Evolutionary conservation across 768 basidiomycete genomes (phyloP).

Genomic region (Mycena sanguinolenta): DNA sequence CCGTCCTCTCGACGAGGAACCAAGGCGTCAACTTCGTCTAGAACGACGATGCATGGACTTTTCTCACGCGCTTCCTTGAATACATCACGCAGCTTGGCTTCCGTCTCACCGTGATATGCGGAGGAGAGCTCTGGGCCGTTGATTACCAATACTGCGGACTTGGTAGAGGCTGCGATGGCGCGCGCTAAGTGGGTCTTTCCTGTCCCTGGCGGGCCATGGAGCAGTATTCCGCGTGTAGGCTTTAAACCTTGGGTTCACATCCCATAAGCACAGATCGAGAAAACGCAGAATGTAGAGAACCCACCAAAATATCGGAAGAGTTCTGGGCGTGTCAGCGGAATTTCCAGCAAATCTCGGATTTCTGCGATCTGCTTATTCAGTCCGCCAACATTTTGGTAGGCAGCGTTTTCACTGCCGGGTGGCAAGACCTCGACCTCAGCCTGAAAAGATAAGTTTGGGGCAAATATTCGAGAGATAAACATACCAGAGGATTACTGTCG

Average conservation of each 20-base stretch:
- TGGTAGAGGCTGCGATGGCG: conserved; percentile 90
- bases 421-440: conserved; percentile 62
- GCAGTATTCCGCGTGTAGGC: conserved; percentile 94
- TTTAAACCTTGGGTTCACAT: conserved; percentile 73
- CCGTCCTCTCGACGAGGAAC: conserved; percentile 92
- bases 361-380: conserved; percentile 88
- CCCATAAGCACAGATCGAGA: conserved; percentile 3
- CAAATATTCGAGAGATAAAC: conserved; percentile 24
- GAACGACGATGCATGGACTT: conserved; percentile 92
- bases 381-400: conserved; percentile 91
- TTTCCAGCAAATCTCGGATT: conserved; percentile 88
- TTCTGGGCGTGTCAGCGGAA: conserved; percentile 86
- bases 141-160: conserved; percentile 90
- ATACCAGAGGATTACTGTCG: conserved; percentile 38
- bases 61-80: conserved; percentile 86
- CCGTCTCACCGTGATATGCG: conserved; percentile 98
- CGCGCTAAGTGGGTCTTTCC: conserved; percentile 98
- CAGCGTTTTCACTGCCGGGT: conserved; percentile 59
- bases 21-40: conserved; percentile 97
- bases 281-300: conserved; percentile 33
- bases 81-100: conserved; percentile 89
- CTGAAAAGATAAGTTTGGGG: conserved; percentile 40
- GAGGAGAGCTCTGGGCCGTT: conserved; percentile 96
- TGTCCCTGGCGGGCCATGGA: conserved; percentile 97
- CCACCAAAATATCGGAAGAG: conserved; percentile 83